Conservation (phyloP, 495 filamentous ascomycete species). For the Talaromyces liani region DNA sequence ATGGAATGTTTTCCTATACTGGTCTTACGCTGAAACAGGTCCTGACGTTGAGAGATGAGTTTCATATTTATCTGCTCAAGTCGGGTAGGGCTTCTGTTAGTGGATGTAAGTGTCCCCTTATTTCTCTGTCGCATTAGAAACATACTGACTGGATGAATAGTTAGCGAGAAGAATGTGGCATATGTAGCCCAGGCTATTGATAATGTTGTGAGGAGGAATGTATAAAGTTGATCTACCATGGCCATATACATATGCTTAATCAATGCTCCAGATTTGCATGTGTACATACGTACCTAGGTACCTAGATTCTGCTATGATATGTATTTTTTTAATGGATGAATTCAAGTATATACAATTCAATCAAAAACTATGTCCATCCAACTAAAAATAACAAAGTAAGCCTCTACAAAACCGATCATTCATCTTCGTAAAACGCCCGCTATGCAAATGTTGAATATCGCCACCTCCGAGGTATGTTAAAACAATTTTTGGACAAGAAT, state of each 20-base stretch:
- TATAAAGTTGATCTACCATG: not conserved
- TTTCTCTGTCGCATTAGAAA: conserved; percentile 25
- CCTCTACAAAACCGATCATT: not conserved
- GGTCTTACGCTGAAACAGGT: conserved; percentile 39
- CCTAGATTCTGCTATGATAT: not conserved
- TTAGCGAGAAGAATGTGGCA: conserved; percentile 41
- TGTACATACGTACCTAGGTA: not conserved
- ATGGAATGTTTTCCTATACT: conserved; percentile 48
- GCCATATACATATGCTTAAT: not conserved
- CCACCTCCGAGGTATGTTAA: not conserved
- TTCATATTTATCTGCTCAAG: conserved; percentile 43
- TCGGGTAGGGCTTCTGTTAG: conserved; percentile 42
- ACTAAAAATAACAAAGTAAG: not conserved
- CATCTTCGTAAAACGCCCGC: conserved; percentile 1
- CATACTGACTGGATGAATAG: conserved; percentile 82
- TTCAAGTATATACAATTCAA: not conserved
- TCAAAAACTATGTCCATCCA: not conserved
- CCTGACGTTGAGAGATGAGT: conserved; percentile 37
- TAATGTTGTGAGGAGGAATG: conserved; percentile 35
- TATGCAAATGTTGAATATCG: conserved; percentile 6
- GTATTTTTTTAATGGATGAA: not conserved
- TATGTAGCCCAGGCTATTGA: conserved; percentile 43
- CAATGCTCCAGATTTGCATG: not conserved
- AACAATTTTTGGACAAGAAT: not conserved
- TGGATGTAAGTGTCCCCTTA: conserved; percentile 28